phyloP scores from a whole-genome alignment of 2,329 filamentous ascomycete genomes.

The Aspergillus caelatus region DNA sequence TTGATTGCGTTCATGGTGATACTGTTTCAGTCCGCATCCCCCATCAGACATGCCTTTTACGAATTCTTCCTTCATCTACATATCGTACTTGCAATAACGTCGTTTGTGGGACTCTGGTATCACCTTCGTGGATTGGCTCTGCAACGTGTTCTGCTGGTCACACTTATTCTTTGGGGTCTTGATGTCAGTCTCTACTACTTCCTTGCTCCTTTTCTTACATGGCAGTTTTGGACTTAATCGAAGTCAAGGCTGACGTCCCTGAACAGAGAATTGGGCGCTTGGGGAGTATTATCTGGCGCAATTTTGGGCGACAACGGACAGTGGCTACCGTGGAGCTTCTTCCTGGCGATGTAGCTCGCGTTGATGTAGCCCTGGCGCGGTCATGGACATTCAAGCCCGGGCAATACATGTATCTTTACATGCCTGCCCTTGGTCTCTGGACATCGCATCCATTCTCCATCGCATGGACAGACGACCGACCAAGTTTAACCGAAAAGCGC shows the following conservation, averaged over 20 bases:
- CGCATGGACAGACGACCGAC: slow-evolving; percentile 37
- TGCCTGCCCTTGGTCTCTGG: slow-evolving; percentile 50
- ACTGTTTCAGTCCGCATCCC: slow-evolving; percentile 44
- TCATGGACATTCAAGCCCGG: slow-evolving; percentile 44
- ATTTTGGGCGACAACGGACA: slow-evolving; percentile 50
- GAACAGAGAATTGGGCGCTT: slow-evolving; percentile 48
- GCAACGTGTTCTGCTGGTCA: slow-evolving; percentile 34
- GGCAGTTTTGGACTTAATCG: slow-evolving; percentile 2
- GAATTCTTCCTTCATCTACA: slow-evolving; percentile 49
- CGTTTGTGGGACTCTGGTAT: slow-evolving; percentile 44
- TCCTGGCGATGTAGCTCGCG: slow-evolving; percentile 57
- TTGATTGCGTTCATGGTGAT: slow-evolving; percentile 43
- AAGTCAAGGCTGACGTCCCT: slow-evolving; percentile 24
- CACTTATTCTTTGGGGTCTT: slow-evolving; percentile 37
- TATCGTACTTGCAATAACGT: slow-evolving; percentile 41
- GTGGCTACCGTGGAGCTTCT: slow-evolving; percentile 58
- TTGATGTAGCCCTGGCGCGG: slow-evolving; percentile 34
- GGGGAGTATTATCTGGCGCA: slow-evolving; percentile 54
- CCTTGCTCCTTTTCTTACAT: slow-evolving; percentile 19
- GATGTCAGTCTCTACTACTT: slow-evolving; percentile 28
- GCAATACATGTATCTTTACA: slow-evolving; percentile 60
- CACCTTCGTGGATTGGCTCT: slow-evolving; percentile 34
- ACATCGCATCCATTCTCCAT: slow-evolving; percentile 48
- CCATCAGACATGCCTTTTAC: slow-evolving; percentile 48
- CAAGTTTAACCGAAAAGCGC: slow-evolving; percentile 26